Percentiles rank a stretch among this genome's conserved stretches.
phyloP scores from a whole-genome alignment of 805 yeast species.

The Ogataea salicorniae region DNA sequence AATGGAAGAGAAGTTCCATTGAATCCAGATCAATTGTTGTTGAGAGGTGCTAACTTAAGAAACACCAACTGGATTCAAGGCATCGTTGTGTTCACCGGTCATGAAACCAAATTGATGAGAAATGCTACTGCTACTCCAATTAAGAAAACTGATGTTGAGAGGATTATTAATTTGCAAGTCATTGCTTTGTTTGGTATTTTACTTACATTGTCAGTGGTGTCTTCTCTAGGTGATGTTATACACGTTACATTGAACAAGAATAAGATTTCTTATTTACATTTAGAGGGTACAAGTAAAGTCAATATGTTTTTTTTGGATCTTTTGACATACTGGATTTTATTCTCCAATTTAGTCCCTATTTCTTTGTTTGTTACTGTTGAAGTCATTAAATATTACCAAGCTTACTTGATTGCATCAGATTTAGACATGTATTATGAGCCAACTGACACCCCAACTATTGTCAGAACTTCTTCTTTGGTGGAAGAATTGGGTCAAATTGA shows the following conservation, averaged over 20 bases:
- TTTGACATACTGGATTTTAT: slow-evolving; percentile 92
- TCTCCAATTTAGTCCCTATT: slow-evolving; percentile 96
- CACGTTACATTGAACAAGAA: slow-evolving; percentile 51
- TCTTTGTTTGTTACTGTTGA: slow-evolving; percentile 95
- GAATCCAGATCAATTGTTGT: slow-evolving; percentile 83
- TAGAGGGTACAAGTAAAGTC: slow-evolving; percentile 63
- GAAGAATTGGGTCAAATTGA: slow-evolving; percentile 97
- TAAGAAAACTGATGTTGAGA: slow-evolving; percentile 93
- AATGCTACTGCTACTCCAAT: slow-evolving; percentile 99
- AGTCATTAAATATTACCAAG: slow-evolving; percentile 91
- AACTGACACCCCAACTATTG: slow-evolving; percentile 91
- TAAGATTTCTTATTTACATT: slow-evolving; percentile 56
- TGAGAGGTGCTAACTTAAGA: slow-evolving; percentile 93
- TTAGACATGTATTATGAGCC: slow-evolving; percentile 85
- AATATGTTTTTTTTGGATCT: slow-evolving; percentile 79
- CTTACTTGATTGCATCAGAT: slow-evolving; percentile 88
- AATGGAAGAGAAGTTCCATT: slow-evolving; percentile 62
- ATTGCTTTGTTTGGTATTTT: slow-evolving; percentile 80
- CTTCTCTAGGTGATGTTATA: slow-evolving; percentile 84
- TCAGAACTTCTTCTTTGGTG: slow-evolving; percentile 90
- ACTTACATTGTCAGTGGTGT: slow-evolving; percentile 67
- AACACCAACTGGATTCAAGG: slow-evolving; percentile 97
- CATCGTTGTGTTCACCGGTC: slow-evolving; percentile 92
- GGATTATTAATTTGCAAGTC: slow-evolving; percentile 89
- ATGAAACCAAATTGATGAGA: slow-evolving; percentile 96